Evolutionary conservation across 2,329 filamentous ascomycete species (phyloP).

Genomic region (Helicocarpus griseus): DNA sequence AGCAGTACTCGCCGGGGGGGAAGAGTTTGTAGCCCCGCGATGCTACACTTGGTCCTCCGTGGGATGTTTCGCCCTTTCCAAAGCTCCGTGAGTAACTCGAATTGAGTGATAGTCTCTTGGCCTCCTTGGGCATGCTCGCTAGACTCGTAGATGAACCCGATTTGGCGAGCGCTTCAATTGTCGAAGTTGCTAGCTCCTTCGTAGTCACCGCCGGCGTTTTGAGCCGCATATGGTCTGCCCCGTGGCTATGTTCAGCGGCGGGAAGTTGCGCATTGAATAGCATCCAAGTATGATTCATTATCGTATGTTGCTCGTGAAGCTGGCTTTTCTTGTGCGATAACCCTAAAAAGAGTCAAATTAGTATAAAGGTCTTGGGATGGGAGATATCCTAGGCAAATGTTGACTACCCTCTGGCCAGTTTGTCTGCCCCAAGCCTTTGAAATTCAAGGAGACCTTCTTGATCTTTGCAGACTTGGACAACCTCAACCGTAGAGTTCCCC

Average conservation of each 20-base stretch:
- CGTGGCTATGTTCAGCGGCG: slow-evolving; percentile 50
- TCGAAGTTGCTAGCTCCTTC: slow-evolving; percentile 24
- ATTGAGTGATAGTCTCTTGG: slow-evolving; percentile 65
- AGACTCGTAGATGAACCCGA: slow-evolving; percentile 36
- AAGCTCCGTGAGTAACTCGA: slow-evolving; percentile 78
- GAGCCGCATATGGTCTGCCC: slow-evolving; percentile 53
- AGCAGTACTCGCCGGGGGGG: slow-evolving; percentile 61
- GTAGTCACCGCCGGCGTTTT: slow-evolving; percentile 25
- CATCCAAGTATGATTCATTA: slow-evolving; percentile 79
- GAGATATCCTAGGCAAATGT: too few species aligned
- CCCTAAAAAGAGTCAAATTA: slow-evolving; percentile 34
- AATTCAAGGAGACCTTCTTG: slow-evolving; percentile 78
- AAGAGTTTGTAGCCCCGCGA: slow-evolving; percentile 83
- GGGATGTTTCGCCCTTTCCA: slow-evolving; percentile 62
- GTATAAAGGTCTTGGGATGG: slow-evolving; percentile 6
- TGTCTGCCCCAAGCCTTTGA: slow-evolving; percentile 74
- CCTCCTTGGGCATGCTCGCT: slow-evolving; percentile 36
- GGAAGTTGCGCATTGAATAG: slow-evolving; percentile 72
- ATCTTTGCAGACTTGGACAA: slow-evolving; percentile 87
- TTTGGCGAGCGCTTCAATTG: slow-evolving; percentile 31
- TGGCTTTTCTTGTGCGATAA: slow-evolving; percentile 82
- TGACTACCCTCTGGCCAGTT: slow-evolving; percentile 83
- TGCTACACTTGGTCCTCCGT: slow-evolving; percentile 46
- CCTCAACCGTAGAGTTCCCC: slow-evolving; percentile 71
- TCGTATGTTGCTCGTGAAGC: slow-evolving; percentile 69